Conservation (phyloP, 768 basidiomycete species). For the Russula earlei region DNA sequence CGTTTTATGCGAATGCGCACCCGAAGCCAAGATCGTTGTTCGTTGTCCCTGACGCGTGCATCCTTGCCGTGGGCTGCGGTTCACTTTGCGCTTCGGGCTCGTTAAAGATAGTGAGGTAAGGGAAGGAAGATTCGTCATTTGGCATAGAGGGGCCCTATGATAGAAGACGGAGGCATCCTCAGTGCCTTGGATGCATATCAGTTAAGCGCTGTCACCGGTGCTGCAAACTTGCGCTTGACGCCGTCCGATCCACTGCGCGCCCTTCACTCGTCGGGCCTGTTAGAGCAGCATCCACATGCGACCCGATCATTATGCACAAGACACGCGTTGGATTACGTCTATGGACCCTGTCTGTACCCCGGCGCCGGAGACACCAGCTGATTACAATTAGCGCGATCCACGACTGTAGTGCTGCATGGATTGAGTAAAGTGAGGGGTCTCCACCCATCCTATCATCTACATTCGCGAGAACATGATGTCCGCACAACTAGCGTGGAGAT, state of each 20-base stretch:
- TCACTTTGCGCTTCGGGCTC: not conserved
- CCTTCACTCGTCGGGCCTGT: not conserved
- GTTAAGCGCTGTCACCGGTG: not conserved
- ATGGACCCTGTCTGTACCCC: not conserved
- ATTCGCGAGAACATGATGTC: not conserved
- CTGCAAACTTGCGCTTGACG: not conserved
- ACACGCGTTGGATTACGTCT: constrained; percentile 1
- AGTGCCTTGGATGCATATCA: not conserved
- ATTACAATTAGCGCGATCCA: not conserved
- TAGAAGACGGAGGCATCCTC: not conserved
- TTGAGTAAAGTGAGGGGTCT: not conserved
- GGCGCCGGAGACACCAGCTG: not conserved
- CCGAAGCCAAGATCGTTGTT: too few relatives aligned
- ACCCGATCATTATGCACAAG: not conserved
- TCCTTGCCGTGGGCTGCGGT: not conserved
- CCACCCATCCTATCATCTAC: not conserved
- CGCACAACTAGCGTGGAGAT: not conserved
- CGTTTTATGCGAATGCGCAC: too few relatives aligned
- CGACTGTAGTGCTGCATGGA: not conserved
- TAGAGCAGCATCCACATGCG: not conserved
- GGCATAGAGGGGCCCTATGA: constrained; percentile 1
- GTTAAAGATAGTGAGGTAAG: not conserved
- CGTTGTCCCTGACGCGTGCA: not conserved
- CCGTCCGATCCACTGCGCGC: not conserved
- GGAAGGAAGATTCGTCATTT: not conserved